These are phyloP conservation scores for Aspergillus sp. DNA, from an alignment of 2,329 filamentous ascomycete species.

Conservation along the genomic window DNA sequence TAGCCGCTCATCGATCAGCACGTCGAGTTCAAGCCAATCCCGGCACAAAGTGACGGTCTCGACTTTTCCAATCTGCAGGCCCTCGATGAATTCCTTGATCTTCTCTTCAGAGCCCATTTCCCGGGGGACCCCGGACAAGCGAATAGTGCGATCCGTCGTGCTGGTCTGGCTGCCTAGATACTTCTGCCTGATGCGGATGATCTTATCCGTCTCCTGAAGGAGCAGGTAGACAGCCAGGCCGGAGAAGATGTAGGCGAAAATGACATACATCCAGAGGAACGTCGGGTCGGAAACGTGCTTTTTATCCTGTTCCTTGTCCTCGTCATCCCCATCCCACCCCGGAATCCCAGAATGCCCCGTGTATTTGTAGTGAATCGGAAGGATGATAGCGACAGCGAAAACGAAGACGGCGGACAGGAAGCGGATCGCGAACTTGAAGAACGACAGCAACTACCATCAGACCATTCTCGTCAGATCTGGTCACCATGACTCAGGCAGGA, in stretches of 20 bases:
- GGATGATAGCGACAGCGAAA: slow-evolving; percentile 70
- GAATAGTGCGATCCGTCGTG: slow-evolving; percentile 90
- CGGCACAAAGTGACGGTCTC: slow-evolving; percentile 78
- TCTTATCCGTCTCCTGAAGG: slow-evolving; percentile 69
- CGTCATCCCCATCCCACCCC: slow-evolving; percentile 27
- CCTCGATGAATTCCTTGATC: slow-evolving; percentile 80
- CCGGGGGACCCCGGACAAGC: slow-evolving; percentile 74
- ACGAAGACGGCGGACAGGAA: slow-evolving; percentile 72
- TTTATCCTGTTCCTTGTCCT: slow-evolving; percentile 26
- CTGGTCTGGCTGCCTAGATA: slow-evolving; percentile 91
- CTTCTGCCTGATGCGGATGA: slow-evolving; percentile 78
- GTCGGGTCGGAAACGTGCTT: slow-evolving; percentile 28
- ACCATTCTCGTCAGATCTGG: no score
- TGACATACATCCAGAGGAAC: slow-evolving; percentile 85
- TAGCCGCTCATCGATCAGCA: slow-evolving; percentile 59
- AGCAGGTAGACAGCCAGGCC: slow-evolving; percentile 73
- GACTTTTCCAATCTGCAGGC: slow-evolving; percentile 78
- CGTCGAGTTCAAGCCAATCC: slow-evolving; percentile 76
- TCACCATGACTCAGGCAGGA: neutral
- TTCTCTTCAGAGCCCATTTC: slow-evolving; percentile 71
- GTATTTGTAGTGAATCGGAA: slow-evolving; percentile 71
- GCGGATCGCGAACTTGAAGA: slow-evolving; percentile 90
- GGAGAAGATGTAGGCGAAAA: slow-evolving; percentile 93
- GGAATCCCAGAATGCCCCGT: slow-evolving; percentile 34
- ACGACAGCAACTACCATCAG: slow-evolving; percentile 61